phyloP scores from a whole-genome alignment of 441 rosid genomes.

The Syzygium syzygioides region DNA sequence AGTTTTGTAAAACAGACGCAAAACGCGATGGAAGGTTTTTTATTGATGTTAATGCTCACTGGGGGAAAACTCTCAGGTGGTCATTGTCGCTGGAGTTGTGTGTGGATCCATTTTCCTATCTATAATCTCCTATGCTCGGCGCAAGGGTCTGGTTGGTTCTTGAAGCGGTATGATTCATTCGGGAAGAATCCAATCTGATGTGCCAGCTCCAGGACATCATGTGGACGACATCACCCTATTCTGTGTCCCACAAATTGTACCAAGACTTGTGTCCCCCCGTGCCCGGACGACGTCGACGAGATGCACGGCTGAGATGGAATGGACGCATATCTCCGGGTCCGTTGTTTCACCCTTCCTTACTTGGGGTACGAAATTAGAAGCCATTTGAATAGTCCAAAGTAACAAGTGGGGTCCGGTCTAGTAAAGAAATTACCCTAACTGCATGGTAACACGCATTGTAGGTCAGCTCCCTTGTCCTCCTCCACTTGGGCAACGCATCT shows the following conservation, averaged over 20 bases:
- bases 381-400: neutral
- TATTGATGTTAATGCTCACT: neutral
- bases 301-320: neutral
- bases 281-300: neutral
- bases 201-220: neutral
- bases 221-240: neutral
- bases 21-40: neutral
- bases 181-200: neutral
- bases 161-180: conserved; percentile 16
- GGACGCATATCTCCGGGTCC: neutral
- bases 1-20: neutral
- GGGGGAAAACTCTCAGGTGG: conserved; percentile 40
- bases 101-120: conserved; percentile 34
- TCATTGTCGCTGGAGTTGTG: conserved; percentile 33
- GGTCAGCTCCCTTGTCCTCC: neutral
- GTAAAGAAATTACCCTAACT: neutral
- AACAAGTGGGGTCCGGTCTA: neutral
- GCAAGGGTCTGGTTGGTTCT: conserved; percentile 84
- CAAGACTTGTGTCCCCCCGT: neutral
- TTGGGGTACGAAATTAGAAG: neutral
- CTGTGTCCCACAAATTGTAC: neutral
- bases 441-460: fast-evolving
- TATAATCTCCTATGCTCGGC: conserved; percentile 68
- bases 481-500: neutral
- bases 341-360: neutral